Base-by-base conservation (phyloP, 2,329 filamentous ascomycete species). In the Magnaporthiopsis rhizophila region DNA sequence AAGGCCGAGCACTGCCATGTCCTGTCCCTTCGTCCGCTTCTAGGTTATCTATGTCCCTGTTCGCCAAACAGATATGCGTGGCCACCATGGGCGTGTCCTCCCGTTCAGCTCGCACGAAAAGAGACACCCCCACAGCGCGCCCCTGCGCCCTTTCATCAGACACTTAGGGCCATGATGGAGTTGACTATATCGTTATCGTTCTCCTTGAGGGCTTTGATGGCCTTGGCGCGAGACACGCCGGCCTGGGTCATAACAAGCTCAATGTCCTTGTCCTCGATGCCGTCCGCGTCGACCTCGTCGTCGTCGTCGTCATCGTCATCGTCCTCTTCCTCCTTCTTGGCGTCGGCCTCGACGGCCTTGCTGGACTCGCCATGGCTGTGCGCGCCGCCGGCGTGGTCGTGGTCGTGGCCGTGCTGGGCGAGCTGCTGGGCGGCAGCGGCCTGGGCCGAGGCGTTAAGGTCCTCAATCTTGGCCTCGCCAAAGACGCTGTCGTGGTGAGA, bases 171-270 rank as follows among this genome's bases (percentile, higher is more conserved):
- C 95, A 99, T 99, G 83, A 99, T 99, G 73, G 95, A 97, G 86
- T 99, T 99, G 84, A 99, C 95, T 82, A 99, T 99, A 78, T 99
- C 95, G 75, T 98, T 97, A 82, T 98, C 94, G 77, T 99, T 99
- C 84, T 98, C 95, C 84, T 92, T 93, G 76, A 99, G 86, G 65
- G 96, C 95, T 83, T 98, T 99, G 83, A 99, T 87, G 67, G 95
- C 95, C 88, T 98, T 98, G 83, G 96, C 97, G 79, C 95, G 87
- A 72, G 92, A 97, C 73, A 99, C 96, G 74, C 84, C 95, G 73
- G 95, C 95, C 82, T 99, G 94, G 72, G 91, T 92, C 92, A 98
- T 97, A 79, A 99, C 95, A 66, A 99, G 87, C 81, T 99, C 95
- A 75, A 99, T 99, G 78, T 99, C 96, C 88, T 99, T 99, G 76